Conservation (phyloP, 108 stramenopile species). For the Pseudonitzschia multiseries region DNA sequence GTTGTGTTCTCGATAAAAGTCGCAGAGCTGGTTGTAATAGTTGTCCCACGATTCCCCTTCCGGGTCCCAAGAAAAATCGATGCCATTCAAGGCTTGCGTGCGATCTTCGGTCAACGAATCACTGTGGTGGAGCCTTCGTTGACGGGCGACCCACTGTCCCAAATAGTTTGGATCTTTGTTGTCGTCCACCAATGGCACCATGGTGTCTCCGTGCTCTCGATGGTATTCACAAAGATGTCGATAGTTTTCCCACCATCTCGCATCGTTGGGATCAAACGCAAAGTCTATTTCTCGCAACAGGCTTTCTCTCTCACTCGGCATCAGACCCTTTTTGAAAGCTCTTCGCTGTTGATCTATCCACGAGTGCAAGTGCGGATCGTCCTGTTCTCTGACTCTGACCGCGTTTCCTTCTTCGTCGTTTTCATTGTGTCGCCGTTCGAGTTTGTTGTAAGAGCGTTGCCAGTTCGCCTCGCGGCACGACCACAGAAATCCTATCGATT, state of each 20-base stretch:
- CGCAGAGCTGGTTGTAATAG: conserved; percentile 29
- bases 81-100: conserved; percentile 29
- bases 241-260: conserved; percentile 27
- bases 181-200: conserved; percentile 45
- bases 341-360: conserved; percentile 44
- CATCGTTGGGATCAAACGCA: conserved; percentile 28
- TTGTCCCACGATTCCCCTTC: conserved; percentile 32
- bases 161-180: conserved; percentile 38
- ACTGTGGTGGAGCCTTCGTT: conserved; percentile 36
- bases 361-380: conserved; percentile 23
- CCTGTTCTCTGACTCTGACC: conserved; percentile 4
- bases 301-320: conserved; percentile 21
- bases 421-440: background rate
- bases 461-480: conserved; percentile 30
- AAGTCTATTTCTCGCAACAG: conserved; percentile 36
- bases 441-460: conserved; percentile 34
- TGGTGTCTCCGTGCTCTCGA: conserved; percentile 45
- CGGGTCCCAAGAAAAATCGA: conserved; percentile 33
- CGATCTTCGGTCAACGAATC: conserved; percentile 15
- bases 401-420: conserved; percentile 5
- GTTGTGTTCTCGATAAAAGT: conserved; percentile 30
- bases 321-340: conserved; percentile 24
- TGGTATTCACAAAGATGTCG: conserved; percentile 39
- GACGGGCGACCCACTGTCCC: conserved; percentile 58
- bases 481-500: conserved; percentile 43